Percentiles rank a stretch among this genome's conserved stretches.
These are phyloP conservation scores for Artomyces pyxidatus DNA, from an alignment of 768 basidiomycete species.

Conservation along the genomic window DNA sequence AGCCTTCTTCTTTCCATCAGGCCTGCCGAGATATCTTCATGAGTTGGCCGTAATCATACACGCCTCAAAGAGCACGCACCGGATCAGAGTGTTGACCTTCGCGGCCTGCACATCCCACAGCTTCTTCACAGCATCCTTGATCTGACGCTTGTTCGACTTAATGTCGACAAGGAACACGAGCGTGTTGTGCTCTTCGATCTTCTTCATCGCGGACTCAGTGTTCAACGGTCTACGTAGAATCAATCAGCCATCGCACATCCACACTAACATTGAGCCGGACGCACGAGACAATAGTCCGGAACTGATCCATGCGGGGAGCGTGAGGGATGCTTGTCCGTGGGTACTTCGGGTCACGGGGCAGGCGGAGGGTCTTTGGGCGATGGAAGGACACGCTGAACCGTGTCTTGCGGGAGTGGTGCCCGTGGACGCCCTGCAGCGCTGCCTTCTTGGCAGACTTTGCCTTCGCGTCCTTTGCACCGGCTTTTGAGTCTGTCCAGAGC, in stretches of 20 bases:
- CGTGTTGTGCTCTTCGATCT: slow-evolving; percentile 99
- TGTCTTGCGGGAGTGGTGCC: slow-evolving; percentile 70
- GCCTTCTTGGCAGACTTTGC: slow-evolving; percentile 97
- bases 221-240: slow-evolving; percentile 64
- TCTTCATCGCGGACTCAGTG: slow-evolving; percentile 99
- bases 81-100: slow-evolving; percentile 97
- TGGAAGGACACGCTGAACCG: slow-evolving; percentile 88
- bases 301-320: slow-evolving; percentile 93
- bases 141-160: slow-evolving; percentile 95
- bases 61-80: slow-evolving; percentile 40
- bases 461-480: slow-evolving; percentile 42
- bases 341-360: slow-evolving; percentile 82
- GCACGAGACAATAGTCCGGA: slow-evolving; percentile 86
- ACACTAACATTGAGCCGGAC: slow-evolving; percentile 24
- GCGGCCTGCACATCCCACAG: slow-evolving; percentile 94
- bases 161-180: slow-evolving; percentile 97
- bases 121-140: slow-evolving; percentile 99
- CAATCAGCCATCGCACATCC: background rate
- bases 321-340: slow-evolving; percentile 92
- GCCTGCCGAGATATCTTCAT: slow-evolving; percentile 42
- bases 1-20: slow-evolving; percentile 99
- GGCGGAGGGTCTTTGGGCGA: slow-evolving; percentile 88
- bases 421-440: slow-evolving; percentile 79
- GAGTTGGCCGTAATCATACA: background rate
- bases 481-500: slow-evolving; percentile 6